phyloP scores from a whole-genome alignment of 1,284 basidiomycete species.

The Acaromyces ingoldii region DNA sequence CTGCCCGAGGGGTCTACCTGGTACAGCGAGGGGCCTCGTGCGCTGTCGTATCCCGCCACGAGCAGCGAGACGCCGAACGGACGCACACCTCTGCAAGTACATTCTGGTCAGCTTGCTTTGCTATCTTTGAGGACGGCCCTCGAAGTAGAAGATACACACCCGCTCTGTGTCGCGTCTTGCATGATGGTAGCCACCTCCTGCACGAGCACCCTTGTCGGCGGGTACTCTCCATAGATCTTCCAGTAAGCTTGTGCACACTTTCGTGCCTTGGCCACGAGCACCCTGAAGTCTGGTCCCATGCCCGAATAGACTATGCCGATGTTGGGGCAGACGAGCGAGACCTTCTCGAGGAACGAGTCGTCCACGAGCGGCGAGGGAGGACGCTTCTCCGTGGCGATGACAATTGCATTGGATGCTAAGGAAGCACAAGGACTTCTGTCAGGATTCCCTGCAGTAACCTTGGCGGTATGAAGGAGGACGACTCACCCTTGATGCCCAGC shows the following conservation, averaged over 20 bases:
- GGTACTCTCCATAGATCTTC: constrained; percentile 98
- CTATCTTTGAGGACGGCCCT: too few species aligned
- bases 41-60: constrained; percentile 90
- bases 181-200: constrained; percentile 96
- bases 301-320: constrained; percentile 95
- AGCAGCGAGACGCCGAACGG: constrained; percentile 95
- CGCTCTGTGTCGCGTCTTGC: constrained; percentile 98
- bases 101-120: too few species aligned
- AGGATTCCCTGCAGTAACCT: not conserved
- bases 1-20: constrained; percentile 98
- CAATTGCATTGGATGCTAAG: constrained; percentile 87
- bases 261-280: constrained; percentile 85
- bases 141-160: constrained; percentile 59
- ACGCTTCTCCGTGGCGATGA: constrained; percentile 99
- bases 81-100: constrained; percentile 75
- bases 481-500: constrained; percentile 91
- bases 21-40: constrained; percentile 86
- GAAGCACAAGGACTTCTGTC: constrained; percentile 17
- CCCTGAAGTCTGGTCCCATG: constrained; percentile 97
- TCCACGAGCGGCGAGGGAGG: constrained; percentile 94
- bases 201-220: constrained; percentile 91
- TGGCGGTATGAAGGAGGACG: constrained; percentile 13
- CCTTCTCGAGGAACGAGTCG: constrained; percentile 91
- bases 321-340: constrained; percentile 92
- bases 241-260: constrained; percentile 98